Conservation (phyloP, 78 protist species). For the Dictyostelium citrinum region DNA sequence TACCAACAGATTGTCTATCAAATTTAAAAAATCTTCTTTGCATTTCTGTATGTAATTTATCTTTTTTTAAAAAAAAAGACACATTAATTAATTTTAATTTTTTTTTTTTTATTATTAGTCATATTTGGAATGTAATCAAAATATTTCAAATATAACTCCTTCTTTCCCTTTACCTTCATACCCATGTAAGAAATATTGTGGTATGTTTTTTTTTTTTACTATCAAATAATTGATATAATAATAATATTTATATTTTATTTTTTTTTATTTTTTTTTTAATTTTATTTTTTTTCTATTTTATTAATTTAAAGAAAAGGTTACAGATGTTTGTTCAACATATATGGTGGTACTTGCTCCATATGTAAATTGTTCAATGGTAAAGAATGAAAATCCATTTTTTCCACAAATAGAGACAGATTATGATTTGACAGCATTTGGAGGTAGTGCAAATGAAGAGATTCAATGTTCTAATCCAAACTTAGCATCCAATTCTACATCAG, state of each 20-base stretch:
- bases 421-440: not conserved
- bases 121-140: not conserved
- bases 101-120: not conserved
- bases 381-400: not conserved
- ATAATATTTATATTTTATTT: too few relatives aligned
- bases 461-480: not conserved
- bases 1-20: not conserved
- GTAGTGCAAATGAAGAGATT: not conserved
- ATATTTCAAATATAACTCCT: not conserved
- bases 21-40: not conserved
- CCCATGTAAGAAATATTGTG: not conserved
- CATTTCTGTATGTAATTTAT: not conserved
- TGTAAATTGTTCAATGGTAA: not conserved
- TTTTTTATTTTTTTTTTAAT: too few relatives aligned
- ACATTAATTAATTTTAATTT: not conserved
- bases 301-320: not conserved
- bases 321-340: not conserved
- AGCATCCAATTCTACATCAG: not conserved
- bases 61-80: not conserved
- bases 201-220: not conserved
- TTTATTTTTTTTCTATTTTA: too few relatives aligned
- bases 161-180: not conserved
- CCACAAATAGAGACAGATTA: not conserved
- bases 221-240: too few relatives aligned
- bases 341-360: not conserved